Evolutionary conservation across 306 rosid species (phyloP).

Genomic region (Glycine tomentella): DNA sequence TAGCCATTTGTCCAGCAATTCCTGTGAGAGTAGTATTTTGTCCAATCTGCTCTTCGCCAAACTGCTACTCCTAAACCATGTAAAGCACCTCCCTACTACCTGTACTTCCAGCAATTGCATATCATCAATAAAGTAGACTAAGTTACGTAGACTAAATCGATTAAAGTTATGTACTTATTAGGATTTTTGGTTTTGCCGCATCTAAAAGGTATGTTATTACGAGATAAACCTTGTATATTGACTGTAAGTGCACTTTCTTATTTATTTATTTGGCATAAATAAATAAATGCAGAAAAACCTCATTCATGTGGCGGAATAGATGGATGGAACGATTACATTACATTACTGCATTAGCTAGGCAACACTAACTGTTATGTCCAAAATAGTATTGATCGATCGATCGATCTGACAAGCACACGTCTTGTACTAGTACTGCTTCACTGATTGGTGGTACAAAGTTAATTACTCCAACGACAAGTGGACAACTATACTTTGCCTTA

Average conservation of each 20-base stretch:
- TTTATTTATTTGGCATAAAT: too few species aligned
- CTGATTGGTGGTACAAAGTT: slow-evolving; percentile 25
- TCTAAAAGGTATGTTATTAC: background rate
- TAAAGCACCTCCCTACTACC: too few species aligned
- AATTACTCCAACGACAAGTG: slow-evolving; percentile 24
- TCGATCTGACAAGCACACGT: slow-evolving; percentile 29
- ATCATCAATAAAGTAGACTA: background rate
- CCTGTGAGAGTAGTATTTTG: too few species aligned
- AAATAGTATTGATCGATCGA: slow-evolving; percentile 1
- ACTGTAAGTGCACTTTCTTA: too few species aligned
- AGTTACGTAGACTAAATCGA: background rate
- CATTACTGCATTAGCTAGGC: background rate
- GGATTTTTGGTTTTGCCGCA: background rate
- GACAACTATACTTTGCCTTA: slow-evolving; percentile 11
- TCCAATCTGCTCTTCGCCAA: too few species aligned
- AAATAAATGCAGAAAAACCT: background rate
- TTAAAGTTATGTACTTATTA: background rate
- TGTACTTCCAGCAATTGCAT: too few species aligned
- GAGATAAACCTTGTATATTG: background rate
- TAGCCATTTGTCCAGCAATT: too few species aligned
- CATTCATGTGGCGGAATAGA: background rate
- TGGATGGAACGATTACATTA: background rate
- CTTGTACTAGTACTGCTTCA: slow-evolving; percentile 2
- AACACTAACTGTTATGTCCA: slow-evolving; percentile 10
- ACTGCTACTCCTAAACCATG: too few species aligned